phyloP scores from a whole-genome alignment of 1,139 yeast species.

The Pichia sp. region DNA sequence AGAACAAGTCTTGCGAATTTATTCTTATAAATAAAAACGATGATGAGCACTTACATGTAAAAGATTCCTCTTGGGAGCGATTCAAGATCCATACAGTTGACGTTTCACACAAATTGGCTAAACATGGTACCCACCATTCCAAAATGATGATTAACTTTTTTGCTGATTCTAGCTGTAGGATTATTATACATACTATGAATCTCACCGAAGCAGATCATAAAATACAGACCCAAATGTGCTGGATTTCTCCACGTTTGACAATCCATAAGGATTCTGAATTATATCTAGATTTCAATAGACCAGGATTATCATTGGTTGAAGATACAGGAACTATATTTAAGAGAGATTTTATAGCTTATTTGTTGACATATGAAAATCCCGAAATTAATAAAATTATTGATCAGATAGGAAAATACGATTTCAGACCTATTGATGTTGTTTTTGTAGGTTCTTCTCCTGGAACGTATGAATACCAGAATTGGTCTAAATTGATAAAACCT shows the following conservation, averaged over 20 bases:
- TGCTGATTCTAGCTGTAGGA: slow-evolving; percentile 36
- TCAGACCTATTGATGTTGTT: slow-evolving; percentile 41
- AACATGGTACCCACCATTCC: slow-evolving; percentile 50
- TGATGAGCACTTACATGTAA: slow-evolving; percentile 17
- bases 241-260: slow-evolving; percentile 48
- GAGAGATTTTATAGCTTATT: slow-evolving; percentile 37
- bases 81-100: slow-evolving; percentile 22
- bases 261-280: slow-evolving; percentile 1
- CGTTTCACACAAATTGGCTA: slow-evolving; percentile 24
- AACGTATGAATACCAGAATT: slow-evolving; percentile 13
- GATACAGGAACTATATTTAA: slow-evolving; percentile 30
- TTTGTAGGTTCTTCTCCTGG: slow-evolving; percentile 57
- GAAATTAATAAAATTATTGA: slow-evolving; percentile 29
- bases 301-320: slow-evolving; percentile 5
- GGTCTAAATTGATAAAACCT: slow-evolving; percentile 5
- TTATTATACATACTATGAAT: slow-evolving; percentile 57
- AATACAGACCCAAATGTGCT: slow-evolving; percentile 56
- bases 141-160: slow-evolving; percentile 58
- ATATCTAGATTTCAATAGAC: slow-evolving; percentile 8
- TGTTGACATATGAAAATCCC: slow-evolving; percentile 34
- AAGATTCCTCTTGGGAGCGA: slow-evolving; percentile 15
- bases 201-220: slow-evolving; percentile 46
- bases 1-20: slow-evolving; percentile 10
- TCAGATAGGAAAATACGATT: slow-evolving; percentile 34
- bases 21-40: slow-evolving; percentile 14